Base-by-base conservation (phyloP, 192 early-diverging fungal genomes). In the Backusella australiensis region DNA sequence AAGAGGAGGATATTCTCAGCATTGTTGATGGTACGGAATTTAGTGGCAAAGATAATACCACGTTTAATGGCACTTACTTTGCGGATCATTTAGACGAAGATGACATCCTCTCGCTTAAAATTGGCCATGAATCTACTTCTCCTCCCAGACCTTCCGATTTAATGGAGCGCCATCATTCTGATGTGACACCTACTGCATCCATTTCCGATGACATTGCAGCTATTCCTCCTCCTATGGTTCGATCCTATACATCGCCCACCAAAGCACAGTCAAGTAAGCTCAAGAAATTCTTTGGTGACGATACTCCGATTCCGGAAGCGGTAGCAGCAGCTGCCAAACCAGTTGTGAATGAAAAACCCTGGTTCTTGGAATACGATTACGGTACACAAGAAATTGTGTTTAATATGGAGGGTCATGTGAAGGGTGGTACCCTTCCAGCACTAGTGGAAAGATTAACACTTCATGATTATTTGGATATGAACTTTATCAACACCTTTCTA, bases 401-500 rank as follows among this genome's bases (percentile, higher is more conserved):
- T 76, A 92, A 92, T 77, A 88, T 85, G 81, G 94, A 96, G 49
- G 92, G 91, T 1, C 82, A 89, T 70, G 92, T 96, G 36, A 93
- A 92, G 71, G 94, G 94, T 72, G 94, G 93, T 44, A 95, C 93
- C 17, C 85, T 96, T 34, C 67, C 79, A 0, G 93, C 93, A 34
- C 82, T 96, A 6, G 86, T 96, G 21, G 94, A 96, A 80, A 85
- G 93, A 7, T 83, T 96, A 63, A 95, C 93, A 3, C 82, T 94
- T 6, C 94, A 96, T 72, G 94, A 96, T 75, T 78, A 53, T 36
- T 44, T 78, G 29, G 96, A 77, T 72, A 75, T 71, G 81, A 90
- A 91, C 76, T 97, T 94, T 86, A 89, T 90, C 67, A 89, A 88
- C 29, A 93, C 95, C 0, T 96, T 98, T 86, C 78, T 98, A 67